Evolutionary conservation across 1,139 yeast genomes (phyloP), one percentile per base, ranked within the genome.

Genomic region (Wickerhamomyces sp.): DNA sequence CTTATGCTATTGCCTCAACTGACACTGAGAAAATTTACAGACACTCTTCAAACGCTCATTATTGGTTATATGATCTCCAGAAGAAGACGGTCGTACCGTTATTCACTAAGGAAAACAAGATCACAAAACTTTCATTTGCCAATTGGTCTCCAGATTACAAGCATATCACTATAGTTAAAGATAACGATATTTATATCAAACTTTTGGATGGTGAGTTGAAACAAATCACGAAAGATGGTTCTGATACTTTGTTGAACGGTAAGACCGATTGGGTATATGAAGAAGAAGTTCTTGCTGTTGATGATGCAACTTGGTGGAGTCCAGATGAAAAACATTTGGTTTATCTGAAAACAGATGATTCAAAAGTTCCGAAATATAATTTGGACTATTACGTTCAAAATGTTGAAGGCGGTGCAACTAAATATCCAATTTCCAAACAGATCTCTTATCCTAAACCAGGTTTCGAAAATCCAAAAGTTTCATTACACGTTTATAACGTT

Each of bases 191-290:
- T 8, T 83, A 64, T 45, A 36, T 82, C n/a, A 64, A 68, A 28
- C 48, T 64, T n/a, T 45, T 69, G 0, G 45, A 47, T 59, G 36
- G 50, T 58, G 42, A 70, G 61, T 39, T 62, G 58, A 70, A 59
- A 79, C 26, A 66, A 49, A 61, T 91, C 10, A 84, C 96, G 0
- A 42, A 48, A 5, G 84, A 75, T 45, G 95, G 95, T 1, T 69
- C 78, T 9, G 60, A 59, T 1, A 55, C 64, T 23, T 60, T 82
- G 15, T 76, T 78, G 52, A 84, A 87, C 50, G 96, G 94, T 2
- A 78, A 75, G 41, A 83, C 95, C 0, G 96, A 87, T 51, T 87
- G 96, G 96, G 85, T 86, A 2, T 86, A 87, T 52, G 96, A 87
- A 55, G 96, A 87, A 50, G 96, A 87, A 51, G 85, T 87, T 2